A percentile compares a stretch with the other conserved stretches of the same genome.
Conservation (phyloP, 139 green algal genomes). For the Tetraselmis striata region DNA sequence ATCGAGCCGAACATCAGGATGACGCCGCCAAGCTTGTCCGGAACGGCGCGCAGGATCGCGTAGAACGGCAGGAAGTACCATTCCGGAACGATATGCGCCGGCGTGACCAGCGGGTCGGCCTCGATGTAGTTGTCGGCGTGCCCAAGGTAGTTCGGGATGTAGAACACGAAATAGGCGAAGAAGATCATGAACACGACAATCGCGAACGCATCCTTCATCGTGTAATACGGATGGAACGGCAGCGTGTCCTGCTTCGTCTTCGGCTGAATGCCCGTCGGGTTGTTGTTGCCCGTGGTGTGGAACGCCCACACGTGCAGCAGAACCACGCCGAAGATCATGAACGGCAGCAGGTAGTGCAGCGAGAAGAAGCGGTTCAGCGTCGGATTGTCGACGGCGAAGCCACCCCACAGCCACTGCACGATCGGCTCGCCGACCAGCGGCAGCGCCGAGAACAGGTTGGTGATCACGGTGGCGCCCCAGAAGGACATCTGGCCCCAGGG, state of each 20-base stretch:
- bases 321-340: conserved; percentile 45
- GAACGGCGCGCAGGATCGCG: too few relatives aligned
- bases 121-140: conserved; percentile 61
- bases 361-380: conserved; percentile 58
- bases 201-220: conserved; percentile 51
- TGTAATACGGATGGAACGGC: conserved; percentile 54
- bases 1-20: too few relatives aligned
- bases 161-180: conserved; percentile 45
- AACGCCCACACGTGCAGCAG: conserved; percentile 51
- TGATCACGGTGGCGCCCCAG: conserved; percentile 55
- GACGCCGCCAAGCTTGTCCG: conserved; percentile 61
- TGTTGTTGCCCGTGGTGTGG: too few relatives aligned
- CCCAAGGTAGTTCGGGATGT: conserved; percentile 48
- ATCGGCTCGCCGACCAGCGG: conserved; percentile 49
- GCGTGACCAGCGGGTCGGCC: conserved; percentile 58
- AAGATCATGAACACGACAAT: conserved; percentile 40
- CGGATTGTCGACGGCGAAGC: conserved; percentile 51
- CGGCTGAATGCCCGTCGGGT: too few relatives aligned
- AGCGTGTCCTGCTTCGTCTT: conserved; percentile 43
- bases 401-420: conserved; percentile 48
- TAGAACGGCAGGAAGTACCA: conserved; percentile 73
- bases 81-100: conserved; percentile 62
- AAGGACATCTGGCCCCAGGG: conserved; percentile 53
- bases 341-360: conserved; percentile 50
- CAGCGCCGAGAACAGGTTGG: conserved; percentile 44